These are phyloP conservation scores for Phytophthora pinifolia DNA, from an alignment of 352 stramenopile species.

Conservation along the genomic window DNA sequence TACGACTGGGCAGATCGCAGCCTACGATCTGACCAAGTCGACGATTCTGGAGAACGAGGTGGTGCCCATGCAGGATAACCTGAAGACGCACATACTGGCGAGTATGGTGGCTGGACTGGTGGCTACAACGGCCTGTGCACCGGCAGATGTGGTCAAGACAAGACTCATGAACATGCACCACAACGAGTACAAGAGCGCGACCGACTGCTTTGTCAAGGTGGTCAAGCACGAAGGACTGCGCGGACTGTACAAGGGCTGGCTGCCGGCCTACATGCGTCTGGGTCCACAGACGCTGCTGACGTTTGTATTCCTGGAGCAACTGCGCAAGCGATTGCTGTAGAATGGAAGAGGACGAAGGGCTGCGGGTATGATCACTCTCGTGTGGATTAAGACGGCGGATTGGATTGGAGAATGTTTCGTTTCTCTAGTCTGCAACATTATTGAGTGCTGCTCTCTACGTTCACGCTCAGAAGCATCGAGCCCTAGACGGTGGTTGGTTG, in stretches of 20 bases:
- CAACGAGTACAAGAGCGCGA: constrained; percentile 76
- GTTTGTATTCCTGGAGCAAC: constrained; percentile 86
- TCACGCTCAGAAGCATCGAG: too few relatives aligned
- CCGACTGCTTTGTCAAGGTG: constrained; percentile 83
- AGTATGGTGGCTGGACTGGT: constrained; percentile 82
- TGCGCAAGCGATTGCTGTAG: constrained; percentile 69
- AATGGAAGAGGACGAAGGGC: neutral
- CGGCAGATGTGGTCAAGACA: constrained; percentile 82
- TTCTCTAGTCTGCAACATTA: too few relatives aligned
- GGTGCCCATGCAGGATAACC: constrained; percentile 53
- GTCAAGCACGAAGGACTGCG: constrained; percentile 71
- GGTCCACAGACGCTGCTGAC: constrained; percentile 82
- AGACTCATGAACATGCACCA: constrained; percentile 85
- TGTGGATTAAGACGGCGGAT: too few relatives aligned
- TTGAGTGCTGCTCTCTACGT: too few relatives aligned
- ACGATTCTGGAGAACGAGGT: constrained; percentile 50
- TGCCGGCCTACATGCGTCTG: constrained; percentile 82
- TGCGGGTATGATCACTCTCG: too few relatives aligned
- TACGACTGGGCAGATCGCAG: constrained; percentile 79
- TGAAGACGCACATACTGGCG: constrained; percentile 70
- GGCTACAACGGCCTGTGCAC: constrained; percentile 75
- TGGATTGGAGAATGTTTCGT: too few relatives aligned
- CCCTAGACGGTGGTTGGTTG: too few relatives aligned
- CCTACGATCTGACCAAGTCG: constrained; percentile 79
- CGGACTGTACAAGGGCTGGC: constrained; percentile 84